phyloP scores from a whole-genome alignment of 106 monocot species.

The Acorus gramineus region DNA sequence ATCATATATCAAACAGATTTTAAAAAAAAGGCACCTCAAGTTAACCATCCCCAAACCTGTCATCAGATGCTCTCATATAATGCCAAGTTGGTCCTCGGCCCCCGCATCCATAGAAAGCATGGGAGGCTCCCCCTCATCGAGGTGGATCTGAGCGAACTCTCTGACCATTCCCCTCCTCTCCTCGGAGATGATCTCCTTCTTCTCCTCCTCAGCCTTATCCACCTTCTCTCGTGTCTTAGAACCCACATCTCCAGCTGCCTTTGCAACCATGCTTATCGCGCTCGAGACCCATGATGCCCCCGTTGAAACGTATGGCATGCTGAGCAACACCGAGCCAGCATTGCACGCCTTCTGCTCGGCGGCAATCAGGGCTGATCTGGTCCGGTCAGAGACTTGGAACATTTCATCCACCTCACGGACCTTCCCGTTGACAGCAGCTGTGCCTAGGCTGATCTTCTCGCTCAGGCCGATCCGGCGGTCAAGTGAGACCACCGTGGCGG shows the following conservation, averaged over 20 bases:
- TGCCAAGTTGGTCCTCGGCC: constrained; percentile 20
- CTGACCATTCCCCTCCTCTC: constrained; percentile 37
- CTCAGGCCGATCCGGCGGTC: constrained; percentile 58
- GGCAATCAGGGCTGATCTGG: constrained; percentile 52
- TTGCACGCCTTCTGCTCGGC: constrained; percentile 62
- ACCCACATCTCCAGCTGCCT: constrained; percentile 59
- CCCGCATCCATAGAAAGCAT: constrained; percentile 20
- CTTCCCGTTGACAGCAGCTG: constrained; percentile 49
- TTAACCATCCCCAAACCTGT: no score
- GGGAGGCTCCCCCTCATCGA: constrained; percentile 49
- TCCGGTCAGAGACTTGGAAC: constrained; percentile 69
- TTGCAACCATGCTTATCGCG: constrained; percentile 41
- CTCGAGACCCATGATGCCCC: constrained; percentile 70
- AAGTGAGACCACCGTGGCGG: constrained; percentile 51
- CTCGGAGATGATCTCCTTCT: constrained; percentile 33
- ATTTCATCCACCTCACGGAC: constrained; percentile 59
- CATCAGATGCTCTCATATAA: constrained; percentile 7
- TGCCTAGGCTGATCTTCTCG: constrained; percentile 62
- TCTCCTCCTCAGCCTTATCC: constrained; percentile 54
- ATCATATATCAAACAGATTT: background rate
- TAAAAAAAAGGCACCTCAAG: no score
- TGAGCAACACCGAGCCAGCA: constrained; percentile 50
- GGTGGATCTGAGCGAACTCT: constrained; percentile 42
- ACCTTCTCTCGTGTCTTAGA: constrained; percentile 69
- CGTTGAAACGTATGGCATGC: constrained; percentile 49